phyloP scores from a whole-genome alignment of 1,284 basidiomycete genomes.

The Ganoderma sp. region DNA sequence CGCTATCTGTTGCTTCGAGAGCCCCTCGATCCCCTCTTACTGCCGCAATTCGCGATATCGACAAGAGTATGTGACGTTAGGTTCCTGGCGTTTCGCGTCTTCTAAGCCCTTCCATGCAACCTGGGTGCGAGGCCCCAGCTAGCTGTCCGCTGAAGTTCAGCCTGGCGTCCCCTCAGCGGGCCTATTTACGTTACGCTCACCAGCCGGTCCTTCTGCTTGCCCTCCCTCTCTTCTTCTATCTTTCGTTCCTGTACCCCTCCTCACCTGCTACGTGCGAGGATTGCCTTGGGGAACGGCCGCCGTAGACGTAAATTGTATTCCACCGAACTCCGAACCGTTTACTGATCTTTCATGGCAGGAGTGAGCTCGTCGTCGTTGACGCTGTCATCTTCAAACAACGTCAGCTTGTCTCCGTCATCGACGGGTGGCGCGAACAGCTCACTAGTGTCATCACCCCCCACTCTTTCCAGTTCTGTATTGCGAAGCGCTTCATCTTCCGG shows the following conservation, averaged over 20 bases:
- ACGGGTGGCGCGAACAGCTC: conserved; percentile 13
- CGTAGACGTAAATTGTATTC: background rate
- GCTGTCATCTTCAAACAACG: conserved; percentile 15
- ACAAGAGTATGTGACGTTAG: conserved; percentile 19
- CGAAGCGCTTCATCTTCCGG: conserved; percentile 4
- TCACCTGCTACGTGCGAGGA: background rate
- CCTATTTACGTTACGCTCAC: conserved; percentile 25
- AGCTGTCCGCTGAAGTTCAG: conserved; percentile 10
- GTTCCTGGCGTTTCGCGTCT: conserved; percentile 20
- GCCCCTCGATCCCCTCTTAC: conserved; percentile 17
- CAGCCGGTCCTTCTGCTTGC: background rate
- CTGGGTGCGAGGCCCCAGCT: conserved; percentile 6
- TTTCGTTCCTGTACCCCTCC: conserved; percentile 9
- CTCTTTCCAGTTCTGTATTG: background rate
- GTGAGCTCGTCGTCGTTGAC: conserved; percentile 16
- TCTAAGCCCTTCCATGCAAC: conserved; percentile 20
- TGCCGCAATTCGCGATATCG: conserved; percentile 20
- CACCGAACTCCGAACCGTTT: background rate
- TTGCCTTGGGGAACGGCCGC: background rate
- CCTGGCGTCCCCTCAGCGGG: conserved; percentile 22
- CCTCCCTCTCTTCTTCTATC: conserved; percentile 14
- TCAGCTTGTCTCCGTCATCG: conserved; percentile 13
- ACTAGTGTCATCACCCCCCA: conserved; percentile 9
- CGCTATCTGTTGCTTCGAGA: conserved; percentile 29
- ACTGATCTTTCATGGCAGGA: conserved; percentile 7